A percentile compares a stretch with the other conserved stretches of the same genome.
These are phyloP conservation scores for Onygenales sp. DNA, from an alignment of 2,329 filamentous ascomycete genomes.

Conservation along the genomic window DNA sequence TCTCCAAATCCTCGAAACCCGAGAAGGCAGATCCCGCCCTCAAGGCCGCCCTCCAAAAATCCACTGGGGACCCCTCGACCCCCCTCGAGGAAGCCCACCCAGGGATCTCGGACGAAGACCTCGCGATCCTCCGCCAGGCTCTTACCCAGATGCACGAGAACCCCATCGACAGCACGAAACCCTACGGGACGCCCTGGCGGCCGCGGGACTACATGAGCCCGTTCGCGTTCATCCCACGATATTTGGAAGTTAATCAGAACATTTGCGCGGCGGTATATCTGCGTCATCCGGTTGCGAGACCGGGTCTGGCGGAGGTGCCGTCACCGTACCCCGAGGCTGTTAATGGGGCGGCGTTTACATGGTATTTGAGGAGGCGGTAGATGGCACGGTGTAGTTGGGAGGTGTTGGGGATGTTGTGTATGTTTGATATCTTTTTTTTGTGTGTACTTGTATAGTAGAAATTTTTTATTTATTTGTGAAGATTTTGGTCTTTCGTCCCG, in stretches of 20 bases:
- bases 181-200: slow-evolving; percentile 84
- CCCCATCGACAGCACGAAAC: slow-evolving; percentile 64
- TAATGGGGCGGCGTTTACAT: slow-evolving; percentile 80
- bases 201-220: slow-evolving; percentile 79
- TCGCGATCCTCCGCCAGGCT: slow-evolving; percentile 43
- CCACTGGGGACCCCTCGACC: slow-evolving; percentile 19
- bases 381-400: slow-evolving; percentile 6
- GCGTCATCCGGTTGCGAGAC: slow-evolving; percentile 81
- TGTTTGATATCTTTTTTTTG: not conserved
- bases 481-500: not conserved
- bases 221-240: slow-evolving; percentile 90
- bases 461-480: not conserved
- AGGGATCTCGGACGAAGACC: slow-evolving; percentile 40
- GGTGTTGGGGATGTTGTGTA: not conserved
- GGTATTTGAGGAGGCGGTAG: slow-evolving; percentile 80
- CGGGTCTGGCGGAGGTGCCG: slow-evolving; percentile 71
- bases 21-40: not conserved
- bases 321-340: slow-evolving; percentile 64
- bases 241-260: slow-evolving; percentile 96
- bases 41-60: slow-evolving; percentile 21
- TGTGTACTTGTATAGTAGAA: not conserved
- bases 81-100: slow-evolving; percentile 30
- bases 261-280: slow-evolving; percentile 94
- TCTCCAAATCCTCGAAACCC: not conserved
- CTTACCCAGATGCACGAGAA: slow-evolving; percentile 62